Evolutionary conservation across 139 green algal species (phyloP).

Genomic region (Picochlorum sp.): DNA sequence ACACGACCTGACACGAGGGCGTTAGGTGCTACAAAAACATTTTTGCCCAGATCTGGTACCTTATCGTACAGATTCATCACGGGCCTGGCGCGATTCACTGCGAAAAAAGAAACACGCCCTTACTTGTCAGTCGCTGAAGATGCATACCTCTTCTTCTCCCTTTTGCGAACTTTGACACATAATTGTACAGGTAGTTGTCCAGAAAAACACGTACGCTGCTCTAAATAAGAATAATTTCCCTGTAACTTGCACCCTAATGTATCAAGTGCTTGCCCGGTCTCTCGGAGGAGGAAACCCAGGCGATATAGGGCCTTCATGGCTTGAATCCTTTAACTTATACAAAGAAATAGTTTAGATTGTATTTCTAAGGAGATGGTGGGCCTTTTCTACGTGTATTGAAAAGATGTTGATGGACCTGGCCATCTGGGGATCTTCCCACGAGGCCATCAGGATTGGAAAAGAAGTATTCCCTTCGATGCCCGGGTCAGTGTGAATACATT

Average conservation of each 20-base stretch:
- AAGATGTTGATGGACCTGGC: too few species aligned
- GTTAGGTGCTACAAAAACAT: slow-evolving; percentile 79
- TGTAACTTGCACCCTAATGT: slow-evolving; percentile 72
- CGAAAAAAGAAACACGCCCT: not conserved
- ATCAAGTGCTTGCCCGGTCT: slow-evolving; percentile 90
- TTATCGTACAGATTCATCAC: slow-evolving; percentile 59
- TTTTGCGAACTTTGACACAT: not conserved
- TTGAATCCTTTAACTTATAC: too few species aligned
- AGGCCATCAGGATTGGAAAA: too few species aligned
- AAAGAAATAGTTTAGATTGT: too few species aligned
- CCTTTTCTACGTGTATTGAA: too few species aligned
- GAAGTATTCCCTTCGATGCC: too few species aligned
- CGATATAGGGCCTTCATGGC: slow-evolving; percentile 47
- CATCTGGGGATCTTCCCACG: too few species aligned
- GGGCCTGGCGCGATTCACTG: slow-evolving; percentile 65
- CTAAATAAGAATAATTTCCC: slow-evolving; percentile 75
- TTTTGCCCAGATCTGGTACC: slow-evolving; percentile 44
- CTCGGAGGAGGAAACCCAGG: slow-evolving; percentile 73
- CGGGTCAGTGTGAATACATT: not conserved
- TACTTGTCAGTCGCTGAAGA: not conserved
- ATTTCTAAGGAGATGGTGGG: too few species aligned
- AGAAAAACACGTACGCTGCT: slow-evolving; percentile 63
- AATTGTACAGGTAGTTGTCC: not conserved
- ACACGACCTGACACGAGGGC: slow-evolving; percentile 82
- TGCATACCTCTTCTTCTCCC: too few species aligned